Evolutionary conservation across 225 moss, liverwort and hornwort species (phyloP).

Genomic region (Antitrichia curtipendula): DNA sequence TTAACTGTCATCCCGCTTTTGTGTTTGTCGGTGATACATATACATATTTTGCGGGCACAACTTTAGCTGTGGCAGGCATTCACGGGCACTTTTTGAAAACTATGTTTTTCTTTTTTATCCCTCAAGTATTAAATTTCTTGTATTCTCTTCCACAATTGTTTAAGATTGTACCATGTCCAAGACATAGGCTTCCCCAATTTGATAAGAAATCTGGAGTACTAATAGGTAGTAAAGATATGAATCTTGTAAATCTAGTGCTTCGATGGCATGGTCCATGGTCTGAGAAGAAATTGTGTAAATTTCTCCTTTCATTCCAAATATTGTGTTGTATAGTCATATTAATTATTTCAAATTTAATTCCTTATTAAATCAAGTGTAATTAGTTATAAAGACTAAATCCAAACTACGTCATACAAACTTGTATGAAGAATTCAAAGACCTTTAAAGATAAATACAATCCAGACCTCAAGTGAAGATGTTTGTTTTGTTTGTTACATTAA

Average conservation of each 20-base stretch:
- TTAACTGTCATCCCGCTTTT: not conserved
- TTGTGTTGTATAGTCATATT: not conserved
- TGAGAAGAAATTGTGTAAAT: not conserved
- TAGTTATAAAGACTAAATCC: not conserved
- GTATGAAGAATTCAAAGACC: not conserved
- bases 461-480: too few species aligned
- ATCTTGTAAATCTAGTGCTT: not conserved
- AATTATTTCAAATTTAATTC: not conserved
- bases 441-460: not conserved
- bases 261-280: not conserved
- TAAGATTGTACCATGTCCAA: not conserved
- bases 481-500: too few species aligned
- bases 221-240: not conserved
- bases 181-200: not conserved
- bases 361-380: not conserved
- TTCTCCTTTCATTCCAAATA: not conserved
- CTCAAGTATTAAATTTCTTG: not conserved
- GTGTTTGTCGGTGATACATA: not conserved
- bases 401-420: not conserved
- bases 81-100: not conserved
- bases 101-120: not conserved
- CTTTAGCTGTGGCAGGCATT: not conserved
- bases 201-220: not conserved
- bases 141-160: not conserved
- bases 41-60: not conserved